A percentile compares a stretch with the other conserved stretches of the same genome.
These are phyloP conservation scores for Cryptosporidium muris DNA, from an alignment of 169 alveolate genomes.

Conservation along the genomic window DNA sequence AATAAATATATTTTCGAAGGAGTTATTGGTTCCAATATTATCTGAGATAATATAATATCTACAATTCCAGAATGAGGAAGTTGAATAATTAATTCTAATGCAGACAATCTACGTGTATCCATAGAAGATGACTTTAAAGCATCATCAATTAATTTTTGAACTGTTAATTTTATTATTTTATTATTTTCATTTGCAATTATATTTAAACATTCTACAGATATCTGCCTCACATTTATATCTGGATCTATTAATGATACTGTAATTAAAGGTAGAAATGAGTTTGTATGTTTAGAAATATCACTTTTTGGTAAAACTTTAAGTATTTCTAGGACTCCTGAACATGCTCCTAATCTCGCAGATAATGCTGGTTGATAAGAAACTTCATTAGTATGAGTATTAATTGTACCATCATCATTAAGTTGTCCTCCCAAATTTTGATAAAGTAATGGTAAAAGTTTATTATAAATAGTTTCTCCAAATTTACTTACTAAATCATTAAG, in stretches of 20 bases:
- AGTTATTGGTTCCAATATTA: slow-evolving; percentile 2
- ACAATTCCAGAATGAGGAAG: slow-evolving; percentile 37
- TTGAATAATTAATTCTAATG: slow-evolving; percentile 45
- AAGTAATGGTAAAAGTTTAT: slow-evolving; percentile 41
- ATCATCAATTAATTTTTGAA: slow-evolving; percentile 41
- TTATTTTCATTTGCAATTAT: slow-evolving; percentile 22
- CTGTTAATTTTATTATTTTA: slow-evolving; percentile 3
- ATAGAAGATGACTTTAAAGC: not conserved
- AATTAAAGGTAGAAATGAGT: slow-evolving; percentile 27
- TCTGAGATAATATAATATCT: slow-evolving; percentile 31
- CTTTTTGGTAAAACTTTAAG: slow-evolving; percentile 4
- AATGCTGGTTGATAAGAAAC: not conserved
- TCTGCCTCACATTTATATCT: slow-evolving; percentile 23
- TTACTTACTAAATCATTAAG: slow-evolving; percentile 34
- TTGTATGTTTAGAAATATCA: not conserved
- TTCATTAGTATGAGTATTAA: not conserved
- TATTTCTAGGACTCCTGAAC: slow-evolving; percentile 51
- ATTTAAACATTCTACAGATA: slow-evolving; percentile 44
- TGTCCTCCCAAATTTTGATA: slow-evolving; percentile 61
- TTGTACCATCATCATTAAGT: slow-evolving; percentile 11
- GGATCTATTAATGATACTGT: slow-evolving; percentile 13
- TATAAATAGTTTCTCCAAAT: slow-evolving; percentile 40
- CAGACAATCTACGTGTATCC: slow-evolving; percentile 15
- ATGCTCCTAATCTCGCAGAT: slow-evolving; percentile 35
- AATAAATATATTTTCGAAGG: slow-evolving; percentile 7